Percentiles rank a stretch among this genome's conserved stretches.
These are phyloP conservation scores for Phytophthora citrophthora DNA, from an alignment of 352 stramenopile genomes.

Conservation along the genomic window DNA sequence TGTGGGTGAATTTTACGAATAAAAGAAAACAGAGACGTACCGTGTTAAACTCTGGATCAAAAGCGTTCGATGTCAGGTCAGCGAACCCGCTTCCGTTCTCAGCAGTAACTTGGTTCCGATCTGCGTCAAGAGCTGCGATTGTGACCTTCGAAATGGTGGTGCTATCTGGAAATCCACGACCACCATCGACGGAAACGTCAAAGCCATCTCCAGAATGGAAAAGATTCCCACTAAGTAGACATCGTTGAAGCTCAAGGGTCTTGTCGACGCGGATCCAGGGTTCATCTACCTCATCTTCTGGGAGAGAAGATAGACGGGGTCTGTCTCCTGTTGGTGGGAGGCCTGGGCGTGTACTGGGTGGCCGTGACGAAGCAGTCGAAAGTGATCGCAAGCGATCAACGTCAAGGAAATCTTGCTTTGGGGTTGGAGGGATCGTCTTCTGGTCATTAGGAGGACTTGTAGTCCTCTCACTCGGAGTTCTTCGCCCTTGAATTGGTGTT, in stretches of 20 bases:
- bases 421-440: slow-evolving; percentile 2
- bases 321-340: slow-evolving; percentile 29
- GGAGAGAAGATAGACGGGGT: slow-evolving; percentile 31
- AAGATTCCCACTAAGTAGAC: slow-evolving; percentile 21
- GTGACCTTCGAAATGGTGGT: slow-evolving; percentile 77
- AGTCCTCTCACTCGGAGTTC: slow-evolving; percentile 3
- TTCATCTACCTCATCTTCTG: slow-evolving; percentile 26
- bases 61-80: slow-evolving; percentile 28
- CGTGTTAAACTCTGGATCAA: slow-evolving; percentile 56
- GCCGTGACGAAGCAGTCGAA: slow-evolving; percentile 37
- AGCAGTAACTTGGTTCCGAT: slow-evolving; percentile 46
- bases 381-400: slow-evolving; percentile 40
- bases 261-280: slow-evolving; percentile 57
- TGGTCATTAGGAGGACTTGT: slow-evolving; percentile 5
- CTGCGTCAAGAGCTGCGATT: slow-evolving; percentile 58
- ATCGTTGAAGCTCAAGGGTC: slow-evolving; percentile 28
- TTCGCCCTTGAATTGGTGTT: slow-evolving; percentile 15
- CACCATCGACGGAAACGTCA: slow-evolving; percentile 81
- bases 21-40: slow-evolving; percentile 35
- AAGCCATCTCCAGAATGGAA: slow-evolving; percentile 80
- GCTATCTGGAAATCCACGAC: slow-evolving; percentile 76
- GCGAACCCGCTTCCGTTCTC: slow-evolving; percentile 41
- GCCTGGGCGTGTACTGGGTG: slow-evolving; percentile 32
- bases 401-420: slow-evolving; percentile 42
- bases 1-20: not conserved